phyloP scores from a whole-genome alignment of 805 yeast species.

The Ascoidea tarda region DNA sequence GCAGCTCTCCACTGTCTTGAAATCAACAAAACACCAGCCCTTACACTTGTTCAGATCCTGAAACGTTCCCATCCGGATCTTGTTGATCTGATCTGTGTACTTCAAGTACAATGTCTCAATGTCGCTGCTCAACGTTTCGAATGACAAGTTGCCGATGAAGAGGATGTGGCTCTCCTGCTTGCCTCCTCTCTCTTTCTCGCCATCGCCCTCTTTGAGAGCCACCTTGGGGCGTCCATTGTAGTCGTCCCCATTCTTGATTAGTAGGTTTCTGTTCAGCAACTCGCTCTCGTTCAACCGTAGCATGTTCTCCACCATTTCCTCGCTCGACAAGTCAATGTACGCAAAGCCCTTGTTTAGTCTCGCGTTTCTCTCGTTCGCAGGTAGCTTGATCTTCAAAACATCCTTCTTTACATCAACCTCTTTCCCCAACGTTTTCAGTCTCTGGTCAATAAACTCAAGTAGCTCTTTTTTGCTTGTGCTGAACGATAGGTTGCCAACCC shows the following conservation, averaged over 20 bases:
- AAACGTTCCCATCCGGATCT: conserved; percentile 94
- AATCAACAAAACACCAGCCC: conserved; percentile 90
- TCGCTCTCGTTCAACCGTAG: conserved; percentile 55
- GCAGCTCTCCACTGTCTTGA: conserved; percentile 67
- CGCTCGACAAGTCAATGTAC: conserved; percentile 64
- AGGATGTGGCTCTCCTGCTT: conserved; percentile 42
- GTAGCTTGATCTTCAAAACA: conserved; percentile 67
- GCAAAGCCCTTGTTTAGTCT: conserved; percentile 74
- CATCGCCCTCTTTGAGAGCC: background rate
- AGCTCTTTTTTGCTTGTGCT: conserved; percentile 72
- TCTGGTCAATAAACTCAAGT: conserved; percentile 44
- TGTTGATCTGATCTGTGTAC: conserved; percentile 52
- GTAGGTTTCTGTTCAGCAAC: conserved; percentile 72
- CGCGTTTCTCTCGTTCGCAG: conserved; percentile 42
- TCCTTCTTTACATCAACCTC: conserved; percentile 23
- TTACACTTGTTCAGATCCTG: conserved; percentile 94
- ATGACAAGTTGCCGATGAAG: conserved; percentile 87
- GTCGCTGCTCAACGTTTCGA: conserved; percentile 27
- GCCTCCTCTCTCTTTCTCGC: conserved; percentile 26
- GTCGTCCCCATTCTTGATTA: conserved; percentile 69
- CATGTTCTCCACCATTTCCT: conserved; percentile 45
- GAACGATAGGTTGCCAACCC: conserved; percentile 90
- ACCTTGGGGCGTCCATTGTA: conserved; percentile 72
- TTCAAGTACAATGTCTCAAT: too few relatives aligned
- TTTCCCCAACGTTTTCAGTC: conserved; percentile 29